Evolutionary conservation across 2,329 filamentous ascomycete species (phyloP).

Genomic region (Xylaria sp.): DNA sequence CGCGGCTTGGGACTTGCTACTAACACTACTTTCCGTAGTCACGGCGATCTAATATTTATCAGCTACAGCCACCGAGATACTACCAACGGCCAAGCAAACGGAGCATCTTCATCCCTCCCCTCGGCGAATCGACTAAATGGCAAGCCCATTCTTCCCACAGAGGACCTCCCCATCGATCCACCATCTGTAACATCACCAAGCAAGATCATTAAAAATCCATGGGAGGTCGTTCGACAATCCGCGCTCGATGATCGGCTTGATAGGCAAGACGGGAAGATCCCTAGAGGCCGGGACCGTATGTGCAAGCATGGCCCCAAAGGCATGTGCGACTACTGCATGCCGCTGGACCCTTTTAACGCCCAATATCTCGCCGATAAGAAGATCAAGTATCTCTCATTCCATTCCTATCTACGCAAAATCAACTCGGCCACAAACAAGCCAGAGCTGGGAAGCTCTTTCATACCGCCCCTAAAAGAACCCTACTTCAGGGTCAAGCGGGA

Average conservation of each 20-base stretch:
- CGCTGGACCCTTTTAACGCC: conserved; percentile 91
- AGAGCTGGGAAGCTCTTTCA: conserved; percentile 92
- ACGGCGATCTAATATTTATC: conserved; percentile 92
- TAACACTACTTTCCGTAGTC: conserved; percentile 60
- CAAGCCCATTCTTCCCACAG: conserved; percentile 74
- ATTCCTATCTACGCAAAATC: conserved; percentile 92
- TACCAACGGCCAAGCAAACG: conserved; percentile 54
- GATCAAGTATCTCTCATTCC: conserved; percentile 98
- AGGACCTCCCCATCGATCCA: conserved; percentile 73
- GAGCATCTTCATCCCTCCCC: conserved; percentile 49
- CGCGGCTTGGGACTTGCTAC: background rate
- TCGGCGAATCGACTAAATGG: conserved; percentile 78
- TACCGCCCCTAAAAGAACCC: conserved; percentile 92
- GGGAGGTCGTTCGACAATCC: conserved; percentile 92
- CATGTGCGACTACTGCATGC: conserved; percentile 99
- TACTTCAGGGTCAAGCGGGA: conserved; percentile 89
- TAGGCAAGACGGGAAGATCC: conserved; percentile 78
- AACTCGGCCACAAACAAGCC: conserved; percentile 97
- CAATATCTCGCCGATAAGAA: conserved; percentile 93
- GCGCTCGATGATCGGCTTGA: conserved; percentile 87
- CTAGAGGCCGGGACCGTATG: conserved; percentile 60
- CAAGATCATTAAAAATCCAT: conserved; percentile 82
- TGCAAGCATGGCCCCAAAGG: conserved; percentile 95
- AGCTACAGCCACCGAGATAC: conserved; percentile 72
- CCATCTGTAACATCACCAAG: conserved; percentile 64